Evolutionary conservation across 768 basidiomycete genomes (phyloP).

Genomic region (Agaricus sinodeliciosus): DNA sequence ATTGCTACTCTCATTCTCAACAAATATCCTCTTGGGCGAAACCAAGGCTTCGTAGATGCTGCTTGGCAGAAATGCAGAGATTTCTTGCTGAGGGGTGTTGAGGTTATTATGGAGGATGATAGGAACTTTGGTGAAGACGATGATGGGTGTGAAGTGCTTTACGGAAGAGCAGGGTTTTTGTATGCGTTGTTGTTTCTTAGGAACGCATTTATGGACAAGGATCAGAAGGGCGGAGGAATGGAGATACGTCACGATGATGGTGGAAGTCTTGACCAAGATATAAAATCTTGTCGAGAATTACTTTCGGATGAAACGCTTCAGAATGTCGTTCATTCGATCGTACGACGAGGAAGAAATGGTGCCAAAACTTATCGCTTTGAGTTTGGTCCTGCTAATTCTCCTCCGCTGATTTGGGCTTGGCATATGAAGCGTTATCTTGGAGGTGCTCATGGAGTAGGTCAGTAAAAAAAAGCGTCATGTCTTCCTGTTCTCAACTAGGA

Average conservation of each 20-base stretch:
- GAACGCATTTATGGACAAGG: conserved; percentile 9
- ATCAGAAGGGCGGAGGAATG: background rate
- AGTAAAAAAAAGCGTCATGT: conserved; percentile 16
- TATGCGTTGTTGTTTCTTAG: conserved; percentile 46
- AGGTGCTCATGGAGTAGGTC: conserved; percentile 55
- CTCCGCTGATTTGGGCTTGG: conserved; percentile 54
- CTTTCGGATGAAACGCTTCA: conserved; percentile 27
- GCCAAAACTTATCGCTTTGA: conserved; percentile 26
- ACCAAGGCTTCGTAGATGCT: background rate
- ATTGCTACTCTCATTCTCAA: conserved; percentile 29
- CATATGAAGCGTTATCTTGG: conserved; percentile 50
- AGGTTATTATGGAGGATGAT: conserved; percentile 5
- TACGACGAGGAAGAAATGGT: conserved; percentile 35
- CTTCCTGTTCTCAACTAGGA: background rate
- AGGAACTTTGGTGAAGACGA: conserved; percentile 21
- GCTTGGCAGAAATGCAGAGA: conserved; percentile 2
- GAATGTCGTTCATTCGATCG: conserved; percentile 37
- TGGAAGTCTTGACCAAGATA: background rate
- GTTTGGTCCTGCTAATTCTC: conserved; percentile 14
- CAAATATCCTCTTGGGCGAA: conserved; percentile 13
- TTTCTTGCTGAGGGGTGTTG: conserved; percentile 4
- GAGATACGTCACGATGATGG: background rate
- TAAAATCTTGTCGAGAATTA: conserved; percentile 19
- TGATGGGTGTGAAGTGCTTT: conserved; percentile 50
- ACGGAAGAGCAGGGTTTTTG: conserved; percentile 52